Conservation (phyloP, 2,329 filamentous ascomycete species). For the Penicillium sp. region DNA sequence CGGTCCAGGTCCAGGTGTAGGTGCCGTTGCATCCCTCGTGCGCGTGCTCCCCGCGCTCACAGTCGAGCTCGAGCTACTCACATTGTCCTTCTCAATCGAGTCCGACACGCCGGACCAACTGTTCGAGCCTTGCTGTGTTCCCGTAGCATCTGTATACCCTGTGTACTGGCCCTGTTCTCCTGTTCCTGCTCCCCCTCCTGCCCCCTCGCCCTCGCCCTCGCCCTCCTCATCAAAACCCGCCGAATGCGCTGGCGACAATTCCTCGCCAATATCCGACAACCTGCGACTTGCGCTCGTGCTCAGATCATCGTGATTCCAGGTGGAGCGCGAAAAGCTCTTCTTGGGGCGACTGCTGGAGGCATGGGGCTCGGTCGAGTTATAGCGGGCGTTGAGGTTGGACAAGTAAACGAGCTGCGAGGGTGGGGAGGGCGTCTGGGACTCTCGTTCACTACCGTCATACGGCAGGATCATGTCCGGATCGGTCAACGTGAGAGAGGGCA, state of each 20-base stretch:
- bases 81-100: slow-evolving; percentile 55
- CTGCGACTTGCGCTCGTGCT: slow-evolving; percentile 41
- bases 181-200: too few relatives aligned
- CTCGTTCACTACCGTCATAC: slow-evolving; percentile 62
- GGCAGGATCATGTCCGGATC: slow-evolving; percentile 96
- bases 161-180: neutral
- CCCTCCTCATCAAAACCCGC: slow-evolving; percentile 23
- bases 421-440: slow-evolving; percentile 55
- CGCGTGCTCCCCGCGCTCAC: slow-evolving; percentile 34
- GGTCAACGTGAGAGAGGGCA: slow-evolving; percentile 82
- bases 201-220: neutral
- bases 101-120: slow-evolving; percentile 40
- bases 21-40: slow-evolving; percentile 16
- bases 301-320: slow-evolving; percentile 42
- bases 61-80: slow-evolving; percentile 45
- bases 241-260: slow-evolving; percentile 34
- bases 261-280: slow-evolving; percentile 52
- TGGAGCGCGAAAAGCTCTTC: slow-evolving; percentile 38
- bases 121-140: slow-evolving; percentile 8
- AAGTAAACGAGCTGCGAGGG: slow-evolving; percentile 55
- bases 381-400: slow-evolving; percentile 45
- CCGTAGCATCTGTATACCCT: neutral
- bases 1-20: too few relatives aligned
- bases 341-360: slow-evolving; percentile 21
- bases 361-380: slow-evolving; percentile 27